Base-by-base conservation (phyloP, 2,329 filamentous ascomycete genomes). In the Nannizziopsis arthrosporioides region DNA sequence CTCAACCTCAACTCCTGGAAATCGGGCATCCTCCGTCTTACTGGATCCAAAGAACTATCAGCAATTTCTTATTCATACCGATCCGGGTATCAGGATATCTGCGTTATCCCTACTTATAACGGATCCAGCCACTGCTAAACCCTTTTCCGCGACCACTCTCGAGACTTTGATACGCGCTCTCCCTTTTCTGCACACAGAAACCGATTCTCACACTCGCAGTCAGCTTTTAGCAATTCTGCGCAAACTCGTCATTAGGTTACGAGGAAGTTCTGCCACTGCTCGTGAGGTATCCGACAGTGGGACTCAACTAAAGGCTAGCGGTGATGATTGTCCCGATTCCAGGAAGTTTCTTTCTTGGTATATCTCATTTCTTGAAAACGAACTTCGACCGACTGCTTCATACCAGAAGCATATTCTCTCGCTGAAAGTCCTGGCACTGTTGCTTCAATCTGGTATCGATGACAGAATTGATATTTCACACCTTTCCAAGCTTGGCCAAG, bases 381-480 rank as follows among this genome's bases (percentile, higher is more conserved):
- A 96, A 57, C 69, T 98, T 17, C 76, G 79, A 2, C 81, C 88
- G 2, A 89, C 84, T 1, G 80, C 85, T 12, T 92, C 89, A 9
- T 98, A 96, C 60, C 89, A 94, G 61, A 78, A 88, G 5, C 90
- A 94, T 56, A 84, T 89, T 41, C 85, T 84, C 1, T 80, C 86
- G 1, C 65, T 96, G 4, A 87, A 82, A 58, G 80, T 83, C 0
- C 66, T 90, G 22, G 71, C 70, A 0, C 73, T 82, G 45, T 68
- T 90, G n/a, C 65, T 88, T 5, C 77, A 77, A 50, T 78, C 83
- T 37, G 83, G 84, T 22, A 68, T 83, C n/a, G 82, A 84, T 52
- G 59, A 70, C 7, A 60, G 62, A 5, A 62, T 75, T 14, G 60
- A 64, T 2, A 48, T 57, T 6, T 50, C 59, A 1, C 54, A 60